Base-by-base conservation (phyloP, 441 rosid genomes). In the Syzygium syzygioides region DNA sequence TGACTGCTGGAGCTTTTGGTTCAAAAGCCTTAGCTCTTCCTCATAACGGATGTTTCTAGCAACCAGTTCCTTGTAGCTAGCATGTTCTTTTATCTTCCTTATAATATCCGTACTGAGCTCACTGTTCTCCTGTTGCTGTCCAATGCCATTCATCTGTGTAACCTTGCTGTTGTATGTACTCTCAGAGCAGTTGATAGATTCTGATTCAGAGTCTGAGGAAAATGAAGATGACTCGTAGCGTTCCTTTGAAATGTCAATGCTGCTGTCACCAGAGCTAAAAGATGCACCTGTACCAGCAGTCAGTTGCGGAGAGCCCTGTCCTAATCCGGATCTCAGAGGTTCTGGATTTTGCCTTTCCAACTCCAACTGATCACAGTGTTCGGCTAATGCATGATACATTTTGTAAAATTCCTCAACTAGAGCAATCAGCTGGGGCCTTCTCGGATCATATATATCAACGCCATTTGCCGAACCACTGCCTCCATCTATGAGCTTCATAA, bases 161-260 rank as follows among this genome's bases (percentile, higher is more conserved):
- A 93, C 91, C 30, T 94, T 89, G 90, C 90, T 90, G 59, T 90
- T 87, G 62, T 90, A 93, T 85, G 92, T 88, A 53, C 94, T 91
- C 86, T 92, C 91, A 86, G 96, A 94, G 87, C 95, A 89, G 88
- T 90, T 92, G 91, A 89, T 92, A 85, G 94, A 93, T 85, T 96
- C 98, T 1, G 95, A 91, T 87, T 96, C 98, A 19, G 97, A 95
- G 88, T 96, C 98, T 13, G 96, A 94, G 60, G 93, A 93, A 20
- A 93, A 92, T 23, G 94, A 92, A 37, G 95, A 94, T 55, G 95
- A 94, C 55, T 91, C 96, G 37, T 93, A 90, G 41, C 92, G 93
- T 91, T 93, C 96, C 91, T 93, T 94, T 62, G 95, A 91, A 88
- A 89, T 88, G 85, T 94, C 94, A 59, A 94, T 94, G 89, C 92